A percentile compares a stretch with the other conserved stretches of the same genome.
Evolutionary conservation across 768 basidiomycete genomes (phyloP).

Genomic region (Boletus reticulatus): DNA sequence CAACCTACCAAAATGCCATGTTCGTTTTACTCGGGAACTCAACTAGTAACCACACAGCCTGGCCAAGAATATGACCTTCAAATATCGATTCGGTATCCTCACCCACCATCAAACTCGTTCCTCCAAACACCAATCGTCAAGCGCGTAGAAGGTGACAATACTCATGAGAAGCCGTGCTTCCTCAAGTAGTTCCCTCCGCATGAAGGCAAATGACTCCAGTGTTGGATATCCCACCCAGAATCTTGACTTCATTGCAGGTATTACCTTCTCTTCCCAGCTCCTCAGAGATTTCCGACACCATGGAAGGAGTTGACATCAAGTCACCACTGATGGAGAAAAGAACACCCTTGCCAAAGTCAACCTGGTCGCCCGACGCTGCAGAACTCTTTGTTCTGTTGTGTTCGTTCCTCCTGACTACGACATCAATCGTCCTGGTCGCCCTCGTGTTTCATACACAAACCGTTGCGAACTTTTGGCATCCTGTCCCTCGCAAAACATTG

Average conservation of each 20-base stretch:
- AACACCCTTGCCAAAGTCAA: neutral
- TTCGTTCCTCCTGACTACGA: neutral
- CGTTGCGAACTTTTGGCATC: fast-evolving
- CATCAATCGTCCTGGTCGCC: slow-evolving; percentile 3
- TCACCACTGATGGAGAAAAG: neutral
- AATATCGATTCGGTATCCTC: no score
- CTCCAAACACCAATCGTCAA: neutral
- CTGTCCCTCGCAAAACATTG: neutral
- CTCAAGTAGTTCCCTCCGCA: neutral
- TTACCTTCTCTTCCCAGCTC: neutral
- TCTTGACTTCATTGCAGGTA: neutral
- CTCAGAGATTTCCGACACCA: neutral
- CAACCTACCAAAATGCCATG: no score
- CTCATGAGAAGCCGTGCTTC: neutral
- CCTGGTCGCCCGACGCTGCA: slow-evolving; percentile 1
- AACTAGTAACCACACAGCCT: no score
- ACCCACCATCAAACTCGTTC: neutral
- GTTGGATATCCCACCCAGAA: neutral
- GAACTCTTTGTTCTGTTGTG: slow-evolving; percentile 7
- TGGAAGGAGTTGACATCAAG: neutral
- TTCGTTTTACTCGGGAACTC: no score
- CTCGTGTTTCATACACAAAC: slow-evolving; percentile 3
- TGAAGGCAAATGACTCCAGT: neutral
- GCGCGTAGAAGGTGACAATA: neutral
- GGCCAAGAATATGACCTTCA: no score